Percentiles rank a stretch among this genome's conserved stretches.
Evolutionary conservation across 164 flowering plant species (phyloP).

Genomic region (Macadamia tetraphylla): DNA sequence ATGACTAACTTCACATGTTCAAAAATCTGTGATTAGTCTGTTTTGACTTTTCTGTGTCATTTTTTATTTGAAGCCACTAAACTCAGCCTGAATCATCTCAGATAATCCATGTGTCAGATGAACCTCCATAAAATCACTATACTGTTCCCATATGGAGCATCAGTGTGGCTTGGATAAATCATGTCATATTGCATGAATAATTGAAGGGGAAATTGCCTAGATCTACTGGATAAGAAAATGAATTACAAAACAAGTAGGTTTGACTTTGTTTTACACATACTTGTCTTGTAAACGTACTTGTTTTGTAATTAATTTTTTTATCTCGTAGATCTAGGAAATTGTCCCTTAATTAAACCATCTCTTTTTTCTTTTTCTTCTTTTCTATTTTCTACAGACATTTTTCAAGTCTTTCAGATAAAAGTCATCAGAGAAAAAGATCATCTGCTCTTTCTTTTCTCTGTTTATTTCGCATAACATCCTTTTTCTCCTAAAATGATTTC

Average conservation of each 20-base stretch:
- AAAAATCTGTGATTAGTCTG: neutral
- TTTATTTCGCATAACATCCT: neutral
- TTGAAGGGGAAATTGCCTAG: no score
- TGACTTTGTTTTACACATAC: no score
- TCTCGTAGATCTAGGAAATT: no score
- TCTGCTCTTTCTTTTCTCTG: neutral
- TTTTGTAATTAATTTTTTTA: no score
- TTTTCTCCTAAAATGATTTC: neutral
- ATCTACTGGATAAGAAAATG: no score
- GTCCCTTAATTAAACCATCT: neutral
- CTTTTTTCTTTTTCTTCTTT: no score
- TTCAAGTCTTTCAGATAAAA: no score
- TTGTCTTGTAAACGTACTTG: no score
- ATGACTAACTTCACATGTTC: no score
- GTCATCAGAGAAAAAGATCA: no score
- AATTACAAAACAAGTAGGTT: no score
- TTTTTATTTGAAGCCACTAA: neutral
- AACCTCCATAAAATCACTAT: neutral
- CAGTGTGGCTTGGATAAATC: neutral
- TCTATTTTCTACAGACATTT: no score
- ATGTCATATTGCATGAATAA: neutral
- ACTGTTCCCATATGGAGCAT: neutral
- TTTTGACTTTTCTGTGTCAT: neutral
- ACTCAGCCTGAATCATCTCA: neutral
- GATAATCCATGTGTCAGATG: neutral